Evolutionary conservation across 768 basidiomycete species (phyloP).

Genomic region (Ramaria sp.): DNA sequence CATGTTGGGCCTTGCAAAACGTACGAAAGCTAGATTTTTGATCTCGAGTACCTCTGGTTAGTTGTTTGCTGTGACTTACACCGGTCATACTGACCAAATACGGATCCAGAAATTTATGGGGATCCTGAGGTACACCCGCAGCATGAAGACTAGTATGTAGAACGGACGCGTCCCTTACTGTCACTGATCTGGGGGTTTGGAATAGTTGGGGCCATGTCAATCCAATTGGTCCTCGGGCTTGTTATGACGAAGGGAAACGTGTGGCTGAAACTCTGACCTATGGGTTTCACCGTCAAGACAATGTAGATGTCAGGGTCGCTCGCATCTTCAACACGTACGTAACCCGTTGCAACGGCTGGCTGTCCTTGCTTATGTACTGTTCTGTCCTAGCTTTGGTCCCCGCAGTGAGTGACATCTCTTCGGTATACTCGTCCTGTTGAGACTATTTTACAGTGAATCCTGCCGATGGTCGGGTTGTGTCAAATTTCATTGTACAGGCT

Average conservation of each 20-base stretch:
- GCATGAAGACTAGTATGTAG: conserved; percentile 73
- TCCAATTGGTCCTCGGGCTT: conserved; percentile 96
- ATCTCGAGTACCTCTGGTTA: conserved; percentile 90
- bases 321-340: conserved; percentile 97
- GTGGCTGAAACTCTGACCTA: conserved; percentile 98
- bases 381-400: conserved; percentile 28
- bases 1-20: conserved; percentile 97
- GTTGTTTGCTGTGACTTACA: conserved; percentile 12
- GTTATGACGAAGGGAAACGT: conserved; percentile 99
- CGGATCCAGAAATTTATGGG: conserved; percentile 81
- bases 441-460: conserved; percentile 65
- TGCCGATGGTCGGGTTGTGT: conserved; percentile 93
- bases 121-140: conserved; percentile 99
- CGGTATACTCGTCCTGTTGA: conserved; percentile 15
- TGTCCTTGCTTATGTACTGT: too few relatives aligned
- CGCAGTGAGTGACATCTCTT: conserved; percentile 41
- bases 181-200: conserved; percentile 12
- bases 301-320: conserved; percentile 92
- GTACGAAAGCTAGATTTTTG: conserved; percentile 93
- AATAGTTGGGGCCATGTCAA: conserved; percentile 95
- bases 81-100: conserved; percentile 5
- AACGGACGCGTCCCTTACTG: neutral
- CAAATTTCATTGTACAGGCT: conserved; percentile 98
- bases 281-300: conserved; percentile 89
- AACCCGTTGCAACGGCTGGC: neutral